Base-by-base conservation (phyloP, 1,284 basidiomycete species). In the Ceratobasidium sp. region DNA sequence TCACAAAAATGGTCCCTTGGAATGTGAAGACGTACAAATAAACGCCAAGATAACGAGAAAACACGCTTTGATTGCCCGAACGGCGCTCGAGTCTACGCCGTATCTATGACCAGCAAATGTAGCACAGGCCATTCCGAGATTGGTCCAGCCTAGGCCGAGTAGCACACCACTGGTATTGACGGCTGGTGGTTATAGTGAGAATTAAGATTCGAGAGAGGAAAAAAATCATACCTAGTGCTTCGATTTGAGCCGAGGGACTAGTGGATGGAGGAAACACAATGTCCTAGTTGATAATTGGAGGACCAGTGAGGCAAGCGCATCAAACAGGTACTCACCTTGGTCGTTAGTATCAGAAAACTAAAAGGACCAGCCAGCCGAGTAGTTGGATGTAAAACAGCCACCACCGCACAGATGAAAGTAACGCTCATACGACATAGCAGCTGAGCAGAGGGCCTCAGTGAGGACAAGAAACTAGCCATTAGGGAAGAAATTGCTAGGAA, bases 231-330 rank as follows among this genome's bases (percentile, higher is more conserved):
- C 73, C 73, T 50, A 67, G 50, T 56, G 84, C 83, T 81, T 89
- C 88, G 3, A 89, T 81, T 80, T 89, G 88, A 80, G 89, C 87
- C 0, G 88, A 85, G 15, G 89, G 84, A 80, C 84, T 87, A 64
- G 86, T 85, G 78, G 89, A 87, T 0, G 86, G 85, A 10, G 86
- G 85, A 80, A 89, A 89, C 52, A 88, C 85, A 7, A 89, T 84
- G 78, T 88, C 88, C 78, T 76, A 48, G 28, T 1, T 1, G 26
- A 23, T 3, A 44, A 46, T 10, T 50, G 44, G 46, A 28, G 38
- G 64, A 26, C 9, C 33, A 20, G 42, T 17, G 26, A 28, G 23
- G 23, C 20, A 52, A 17, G n/a, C 48, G 33, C 20, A 40, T 20
- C 26, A 23, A 48, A 26, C 40, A 13, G 33, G 9, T 1, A 42